Conservation (phyloP, 495 filamentous ascomycete species). For the Opeltia flavorubescens region DNA sequence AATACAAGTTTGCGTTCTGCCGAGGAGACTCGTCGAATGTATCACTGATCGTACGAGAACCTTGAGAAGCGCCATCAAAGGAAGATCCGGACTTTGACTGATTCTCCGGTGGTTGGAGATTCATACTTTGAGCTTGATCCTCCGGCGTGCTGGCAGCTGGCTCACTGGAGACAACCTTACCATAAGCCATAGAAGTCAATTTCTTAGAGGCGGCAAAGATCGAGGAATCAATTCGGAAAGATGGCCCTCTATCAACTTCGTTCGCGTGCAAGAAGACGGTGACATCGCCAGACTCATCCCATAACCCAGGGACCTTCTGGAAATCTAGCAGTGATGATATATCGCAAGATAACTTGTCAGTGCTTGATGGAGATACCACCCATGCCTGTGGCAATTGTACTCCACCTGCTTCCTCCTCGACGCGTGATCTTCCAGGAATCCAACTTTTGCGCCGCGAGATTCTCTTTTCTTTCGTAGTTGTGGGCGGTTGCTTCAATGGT, state of each 20-base stretch:
- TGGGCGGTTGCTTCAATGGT: slow-evolving; percentile 3
- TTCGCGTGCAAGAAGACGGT: slow-evolving; percentile 69
- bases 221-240: slow-evolving; percentile 63
- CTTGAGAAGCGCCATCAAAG: slow-evolving; percentile 12
- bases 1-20: slow-evolving; percentile 52
- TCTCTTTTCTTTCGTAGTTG: slow-evolving; percentile 10
- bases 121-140: slow-evolving; percentile 15
- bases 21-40: slow-evolving; percentile 21
- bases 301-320: slow-evolving; percentile 44
- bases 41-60: slow-evolving; percentile 16
- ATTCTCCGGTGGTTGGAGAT: slow-evolving; percentile 13
- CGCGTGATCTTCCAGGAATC: slow-evolving; percentile 33
- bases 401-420: slow-evolving; percentile 19
- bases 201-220: slow-evolving; percentile 55
- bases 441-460: slow-evolving; percentile 36
- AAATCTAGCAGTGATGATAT: slow-evolving; percentile 34
- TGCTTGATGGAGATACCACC: slow-evolving; percentile 36
- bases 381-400: slow-evolving; percentile 36
- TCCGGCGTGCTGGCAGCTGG: slow-evolving; percentile 1
- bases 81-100: slow-evolving; percentile 20
- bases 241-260: slow-evolving; percentile 49
- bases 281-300: slow-evolving; percentile 76
- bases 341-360: slow-evolving; percentile 48
- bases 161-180: slow-evolving; percentile 17
- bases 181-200: slow-evolving; percentile 54